Percentiles rank a stretch among this genome's conserved stretches.
These are phyloP conservation scores for Populus hybrid DNA, from an alignment of 441 rosid genomes.

Conservation along the genomic window DNA sequence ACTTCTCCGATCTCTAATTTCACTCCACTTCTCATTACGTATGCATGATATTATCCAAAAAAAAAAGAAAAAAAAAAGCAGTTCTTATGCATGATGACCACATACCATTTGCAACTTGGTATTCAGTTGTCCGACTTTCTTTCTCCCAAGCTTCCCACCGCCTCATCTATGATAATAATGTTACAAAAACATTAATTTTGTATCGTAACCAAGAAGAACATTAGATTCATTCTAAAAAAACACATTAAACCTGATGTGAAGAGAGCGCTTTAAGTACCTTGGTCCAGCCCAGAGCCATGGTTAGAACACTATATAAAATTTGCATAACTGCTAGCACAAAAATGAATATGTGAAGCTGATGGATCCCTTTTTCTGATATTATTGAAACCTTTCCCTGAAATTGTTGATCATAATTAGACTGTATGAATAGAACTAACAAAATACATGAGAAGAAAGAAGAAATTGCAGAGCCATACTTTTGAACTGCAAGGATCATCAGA, in stretches of 20 bases:
- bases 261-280: slow-evolving; percentile 38
- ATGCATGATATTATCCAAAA: no score
- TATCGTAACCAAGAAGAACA: not conserved
- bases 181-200: not conserved
- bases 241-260: not conserved
- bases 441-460: not conserved
- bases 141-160: slow-evolving; percentile 48
- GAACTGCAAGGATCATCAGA: slow-evolving; percentile 10
- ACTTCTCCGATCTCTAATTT: not conserved
- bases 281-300: slow-evolving; percentile 63
- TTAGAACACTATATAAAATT: slow-evolving; percentile 48
- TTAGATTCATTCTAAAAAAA: not conserved
- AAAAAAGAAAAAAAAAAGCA: no score
- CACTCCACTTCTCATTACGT: not conserved
- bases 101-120: slow-evolving; percentile 37
- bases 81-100: not conserved
- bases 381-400: slow-evolving; percentile 49
- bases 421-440: not conserved
- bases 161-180: slow-evolving; percentile 27
- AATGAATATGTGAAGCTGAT: slow-evolving; percentile 57
- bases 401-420: not conserved
- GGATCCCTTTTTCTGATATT: slow-evolving; percentile 52
- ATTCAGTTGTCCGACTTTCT: slow-evolving; percentile 37
- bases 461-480: not conserved
- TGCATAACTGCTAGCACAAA: slow-evolving; percentile 71